Evolutionary conservation across 2,329 filamentous ascomycete species (phyloP).

Genomic region (Alternaria sp.): DNA sequence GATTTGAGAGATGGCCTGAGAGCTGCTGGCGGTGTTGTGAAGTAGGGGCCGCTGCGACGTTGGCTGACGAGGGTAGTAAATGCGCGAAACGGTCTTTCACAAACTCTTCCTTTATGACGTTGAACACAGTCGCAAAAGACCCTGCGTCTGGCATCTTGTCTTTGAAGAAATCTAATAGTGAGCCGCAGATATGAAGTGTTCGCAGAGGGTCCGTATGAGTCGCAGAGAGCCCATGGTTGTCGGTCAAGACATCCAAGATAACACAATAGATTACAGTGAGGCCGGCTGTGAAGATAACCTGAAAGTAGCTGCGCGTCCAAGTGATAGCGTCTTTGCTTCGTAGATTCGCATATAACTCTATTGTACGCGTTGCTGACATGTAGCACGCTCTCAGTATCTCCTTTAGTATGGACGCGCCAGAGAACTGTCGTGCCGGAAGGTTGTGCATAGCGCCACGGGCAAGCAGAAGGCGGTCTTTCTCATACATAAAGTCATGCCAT

Average conservation of each 20-base stretch:
- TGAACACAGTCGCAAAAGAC: slow-evolving; percentile 37
- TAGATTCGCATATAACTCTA: slow-evolving; percentile 52
- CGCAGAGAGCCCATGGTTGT: too few species aligned
- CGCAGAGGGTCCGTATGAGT: slow-evolving; percentile 2
- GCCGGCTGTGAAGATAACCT: slow-evolving; percentile 58
- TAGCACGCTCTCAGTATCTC: slow-evolving; percentile 40
- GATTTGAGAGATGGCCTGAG: not conserved
- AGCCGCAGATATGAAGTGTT: slow-evolving; percentile 23
- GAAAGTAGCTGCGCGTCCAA: slow-evolving; percentile 59
- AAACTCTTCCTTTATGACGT: slow-evolving; percentile 35
- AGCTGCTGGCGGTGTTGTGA: not conserved
- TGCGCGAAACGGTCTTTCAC: slow-evolving; percentile 8
- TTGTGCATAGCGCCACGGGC: slow-evolving; percentile 54
- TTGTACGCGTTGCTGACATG: slow-evolving; percentile 48
- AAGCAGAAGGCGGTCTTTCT: slow-evolving; percentile 53
- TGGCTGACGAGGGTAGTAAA: not conserved
- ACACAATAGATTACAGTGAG: slow-evolving; percentile 27
- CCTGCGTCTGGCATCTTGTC: slow-evolving; percentile 36
- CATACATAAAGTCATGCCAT: slow-evolving; percentile 56
- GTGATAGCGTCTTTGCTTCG: slow-evolving; percentile 50
- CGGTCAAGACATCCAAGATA: too few species aligned
- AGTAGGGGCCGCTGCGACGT: not conserved
- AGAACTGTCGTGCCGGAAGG: slow-evolving; percentile 24
- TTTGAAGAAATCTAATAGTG: slow-evolving; percentile 34
- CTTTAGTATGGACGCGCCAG: slow-evolving; percentile 10